phyloP scores from a whole-genome alignment of 768 basidiomycete species.

The Mycena crocata region DNA sequence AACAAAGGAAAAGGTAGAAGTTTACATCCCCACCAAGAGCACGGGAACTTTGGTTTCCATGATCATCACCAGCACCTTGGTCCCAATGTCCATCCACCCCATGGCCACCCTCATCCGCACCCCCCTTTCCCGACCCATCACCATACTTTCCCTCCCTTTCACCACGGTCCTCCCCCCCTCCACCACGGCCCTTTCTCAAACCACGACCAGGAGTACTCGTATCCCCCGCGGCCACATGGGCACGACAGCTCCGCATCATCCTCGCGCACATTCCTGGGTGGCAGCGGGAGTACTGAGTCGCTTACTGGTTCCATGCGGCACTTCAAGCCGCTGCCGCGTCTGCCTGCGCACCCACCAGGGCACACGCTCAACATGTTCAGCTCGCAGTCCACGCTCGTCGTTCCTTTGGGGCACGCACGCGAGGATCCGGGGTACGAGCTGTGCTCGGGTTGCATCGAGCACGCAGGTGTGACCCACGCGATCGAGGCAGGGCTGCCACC shows the following conservation, averaged over 20 bases:
- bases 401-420: slow-evolving; percentile 23
- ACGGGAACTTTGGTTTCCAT: slow-evolving; percentile 49
- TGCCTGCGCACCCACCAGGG: slow-evolving; percentile 1
- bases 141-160: too few species aligned
- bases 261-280: slow-evolving; percentile 19
- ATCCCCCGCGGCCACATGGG: slow-evolving; percentile 27
- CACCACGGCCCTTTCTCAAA: not conserved
- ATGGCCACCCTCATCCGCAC: slow-evolving; percentile 28
- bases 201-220: slow-evolving; percentile 27
- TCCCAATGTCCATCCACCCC: slow-evolving; percentile 5
- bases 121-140: too few species aligned
- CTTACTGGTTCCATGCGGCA: slow-evolving; percentile 31
- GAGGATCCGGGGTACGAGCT: slow-evolving; percentile 78
- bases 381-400: slow-evolving; percentile 31
- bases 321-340: slow-evolving; percentile 36
- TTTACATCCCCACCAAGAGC: slow-evolving; percentile 34
- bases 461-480: slow-evolving; percentile 82
- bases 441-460: slow-evolving; percentile 83
- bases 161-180: too few species aligned
- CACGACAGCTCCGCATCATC: slow-evolving; percentile 25
- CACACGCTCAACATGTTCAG: slow-evolving; percentile 18
- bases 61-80: slow-evolving; percentile 40
- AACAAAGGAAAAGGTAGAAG: slow-evolving; percentile 66
- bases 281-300: slow-evolving; percentile 30
- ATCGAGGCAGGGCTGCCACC: slow-evolving; percentile 67